Conservation (phyloP, 2,329 filamentous ascomycete genomes). For the Nemania abortiva region DNA sequence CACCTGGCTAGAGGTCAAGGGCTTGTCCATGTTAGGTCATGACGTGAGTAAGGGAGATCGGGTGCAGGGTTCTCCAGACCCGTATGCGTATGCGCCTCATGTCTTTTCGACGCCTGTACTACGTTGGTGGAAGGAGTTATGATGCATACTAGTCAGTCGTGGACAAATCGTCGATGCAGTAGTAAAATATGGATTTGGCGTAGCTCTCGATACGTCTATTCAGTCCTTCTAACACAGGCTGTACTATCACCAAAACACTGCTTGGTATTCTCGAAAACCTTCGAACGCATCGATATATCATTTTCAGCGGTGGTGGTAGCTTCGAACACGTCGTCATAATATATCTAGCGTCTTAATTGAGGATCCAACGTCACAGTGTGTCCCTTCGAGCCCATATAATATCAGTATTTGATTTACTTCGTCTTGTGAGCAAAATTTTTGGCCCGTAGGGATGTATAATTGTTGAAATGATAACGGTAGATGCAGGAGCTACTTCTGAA, state of each 20-base stretch:
- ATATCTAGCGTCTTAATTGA: slow-evolving; percentile 21
- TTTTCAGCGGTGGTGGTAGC: slow-evolving; percentile 7
- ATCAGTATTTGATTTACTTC: not conserved
- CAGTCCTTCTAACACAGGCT: not conserved
- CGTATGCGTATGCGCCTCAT: slow-evolving; percentile 10
- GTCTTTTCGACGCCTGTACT: not conserved
- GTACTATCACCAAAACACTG: slow-evolving; percentile 26
- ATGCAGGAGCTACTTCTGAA: not conserved
- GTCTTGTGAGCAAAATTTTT: not conserved
- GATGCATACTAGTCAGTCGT: not conserved
- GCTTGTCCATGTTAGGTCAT: slow-evolving; percentile 1
- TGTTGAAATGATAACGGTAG: not conserved
- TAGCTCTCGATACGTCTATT: not conserved
- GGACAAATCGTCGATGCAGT: not conserved
- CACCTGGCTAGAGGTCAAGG: slow-evolving; percentile 2
- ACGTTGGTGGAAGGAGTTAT: not conserved
- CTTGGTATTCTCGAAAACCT: slow-evolving; percentile 8
- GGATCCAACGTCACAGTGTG: slow-evolving; percentile 4
- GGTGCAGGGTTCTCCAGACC: slow-evolving; percentile 31
- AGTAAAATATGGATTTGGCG: slow-evolving; percentile 14
- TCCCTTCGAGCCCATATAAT: not conserved
- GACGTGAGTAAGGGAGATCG: slow-evolving; percentile 15
- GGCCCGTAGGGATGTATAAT: not conserved
- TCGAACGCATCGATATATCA: slow-evolving; percentile 12
- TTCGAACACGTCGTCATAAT: slow-evolving; percentile 1